Evolutionary conservation across 2,329 filamentous ascomycete genomes (phyloP).

Genomic region (Fusarium domesticum): DNA sequence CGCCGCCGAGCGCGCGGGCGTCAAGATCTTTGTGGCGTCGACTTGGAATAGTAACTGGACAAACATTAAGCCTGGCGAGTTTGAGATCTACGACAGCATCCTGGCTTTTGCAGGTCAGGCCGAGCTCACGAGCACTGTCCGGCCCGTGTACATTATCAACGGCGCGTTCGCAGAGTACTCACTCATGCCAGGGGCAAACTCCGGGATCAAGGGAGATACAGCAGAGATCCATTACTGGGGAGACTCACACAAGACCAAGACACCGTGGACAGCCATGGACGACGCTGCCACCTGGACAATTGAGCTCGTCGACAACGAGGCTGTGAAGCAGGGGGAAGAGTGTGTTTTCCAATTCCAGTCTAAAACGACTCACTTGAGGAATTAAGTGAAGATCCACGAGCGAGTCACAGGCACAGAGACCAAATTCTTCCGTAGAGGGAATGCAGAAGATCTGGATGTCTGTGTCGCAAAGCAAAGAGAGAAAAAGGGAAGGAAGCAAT

Average conservation of each 20-base stretch:
- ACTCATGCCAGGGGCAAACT: neutral
- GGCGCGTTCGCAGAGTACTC: slow-evolving; percentile 1
- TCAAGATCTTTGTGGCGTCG: slow-evolving; percentile 5
- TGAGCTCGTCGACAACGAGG: neutral
- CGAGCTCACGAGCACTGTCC: slow-evolving; percentile 1
- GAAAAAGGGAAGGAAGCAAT: too few relatives aligned
- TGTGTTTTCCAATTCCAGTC: slow-evolving; percentile 1
- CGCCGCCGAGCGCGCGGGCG: slow-evolving; percentile 5
- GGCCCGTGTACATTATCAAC: slow-evolving; percentile 1
- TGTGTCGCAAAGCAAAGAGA: too few relatives aligned
- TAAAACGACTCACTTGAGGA: neutral
- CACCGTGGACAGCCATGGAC: neutral
- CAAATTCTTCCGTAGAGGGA: too few relatives aligned
- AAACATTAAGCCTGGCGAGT: slow-evolving; percentile 2
- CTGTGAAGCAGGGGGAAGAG: slow-evolving; percentile 1
- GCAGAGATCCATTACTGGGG: slow-evolving; percentile 2
- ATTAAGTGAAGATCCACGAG: too few relatives aligned
- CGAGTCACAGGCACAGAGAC: too few relatives aligned
- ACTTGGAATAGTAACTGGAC: slow-evolving; percentile 6
- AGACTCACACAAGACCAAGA: neutral
- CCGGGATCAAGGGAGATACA: too few relatives aligned
- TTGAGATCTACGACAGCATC: slow-evolving; percentile 3
- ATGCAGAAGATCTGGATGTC: too few relatives aligned
- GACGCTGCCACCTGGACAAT: slow-evolving; percentile 5
- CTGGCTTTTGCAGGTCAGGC: slow-evolving; percentile 5